Evolutionary conservation across 2,329 filamentous ascomycete species (phyloP), one percentile per base, ranked within the genome.

Genomic region (Cytospora piceae): DNA sequence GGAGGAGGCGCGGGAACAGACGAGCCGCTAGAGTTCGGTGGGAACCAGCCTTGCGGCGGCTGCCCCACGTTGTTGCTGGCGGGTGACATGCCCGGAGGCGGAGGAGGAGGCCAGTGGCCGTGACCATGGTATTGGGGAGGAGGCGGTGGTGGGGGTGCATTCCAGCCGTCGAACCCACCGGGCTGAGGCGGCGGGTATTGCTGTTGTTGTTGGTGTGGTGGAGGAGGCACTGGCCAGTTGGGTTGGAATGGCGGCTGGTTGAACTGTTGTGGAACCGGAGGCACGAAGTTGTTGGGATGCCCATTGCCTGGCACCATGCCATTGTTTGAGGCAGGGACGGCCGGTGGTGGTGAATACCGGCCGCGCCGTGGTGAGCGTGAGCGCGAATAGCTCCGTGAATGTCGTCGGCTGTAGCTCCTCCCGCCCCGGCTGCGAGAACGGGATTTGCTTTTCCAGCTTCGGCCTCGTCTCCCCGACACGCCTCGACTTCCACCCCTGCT

Each of bases 21-120:
- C 22, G 66, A 58, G 1, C 63, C 29, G 32, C 37, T 22, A 5
- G 59, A 27, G n/a, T 37, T 49, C 4, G 69, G 62, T 6, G 65
- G 63, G 24, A 67, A 73, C 76, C 75, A 77, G 56, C 63, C 69
- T 61, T 71, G 68, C 34, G 58, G 49, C 4, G 70, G 63, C 37
- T 66, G 68, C 24, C 63, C 61, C 7, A 63, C 39, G n/a, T 56
- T 53, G n/a, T 29, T 55, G 61, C 61, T 32, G 14, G 29, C 31
- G 17, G 60, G 49, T 27, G 49, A 22, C 34, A 55, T 61, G 22
- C 55, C 58, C 15, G 62, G 68, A 29, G 74, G 73, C 1, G 74
- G 76, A 0, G 74, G 75, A 1, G 79, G 77, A 9, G 78, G 77
- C 80, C 81, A 82, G 14, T 76, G 74, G 2, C 79, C 80, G 58